A percentile compares a stretch with the other conserved stretches of the same genome.
Conservation (phyloP, 2,329 filamentous ascomycete species). For the Sporothrix pallida region DNA sequence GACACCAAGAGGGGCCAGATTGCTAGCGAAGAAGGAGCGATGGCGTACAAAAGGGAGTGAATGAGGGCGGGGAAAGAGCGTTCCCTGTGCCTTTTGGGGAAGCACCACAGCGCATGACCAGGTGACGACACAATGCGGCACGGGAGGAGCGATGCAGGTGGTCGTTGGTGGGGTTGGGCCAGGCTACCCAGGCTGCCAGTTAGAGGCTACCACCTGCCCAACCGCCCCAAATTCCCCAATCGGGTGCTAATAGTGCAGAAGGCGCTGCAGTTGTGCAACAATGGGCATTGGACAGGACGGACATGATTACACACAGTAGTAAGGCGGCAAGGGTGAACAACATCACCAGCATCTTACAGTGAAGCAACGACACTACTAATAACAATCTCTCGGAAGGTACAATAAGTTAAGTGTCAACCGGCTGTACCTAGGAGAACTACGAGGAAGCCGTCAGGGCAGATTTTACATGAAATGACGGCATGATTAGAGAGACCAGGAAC, state of each 20-base stretch:
- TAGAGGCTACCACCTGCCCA: neutral
- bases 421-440: neutral
- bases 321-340: too few species aligned
- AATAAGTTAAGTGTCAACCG: too few species aligned
- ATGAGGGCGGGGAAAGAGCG: slow-evolving; percentile 16
- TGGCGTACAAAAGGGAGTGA: neutral
- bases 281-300: too few species aligned
- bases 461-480: neutral
- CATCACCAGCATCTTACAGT: neutral
- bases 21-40: slow-evolving; percentile 14
- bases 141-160: slow-evolving; percentile 17
- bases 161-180: slow-evolving; percentile 19
- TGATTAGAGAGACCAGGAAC: neutral
- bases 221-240: slow-evolving; percentile 8
- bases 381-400: neutral
- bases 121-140: slow-evolving; percentile 23
- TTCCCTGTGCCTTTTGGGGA: neutral
- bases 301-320: neutral
- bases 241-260: neutral
- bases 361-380: neutral
- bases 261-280: too few species aligned
- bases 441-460: neutral
- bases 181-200: slow-evolving; percentile 2
- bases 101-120: slow-evolving; percentile 24
- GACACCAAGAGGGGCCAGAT: slow-evolving; percentile 13